phyloP scores from a whole-genome alignment of 192 early-diverging fungal genomes.

The Coemansia furcata region DNA sequence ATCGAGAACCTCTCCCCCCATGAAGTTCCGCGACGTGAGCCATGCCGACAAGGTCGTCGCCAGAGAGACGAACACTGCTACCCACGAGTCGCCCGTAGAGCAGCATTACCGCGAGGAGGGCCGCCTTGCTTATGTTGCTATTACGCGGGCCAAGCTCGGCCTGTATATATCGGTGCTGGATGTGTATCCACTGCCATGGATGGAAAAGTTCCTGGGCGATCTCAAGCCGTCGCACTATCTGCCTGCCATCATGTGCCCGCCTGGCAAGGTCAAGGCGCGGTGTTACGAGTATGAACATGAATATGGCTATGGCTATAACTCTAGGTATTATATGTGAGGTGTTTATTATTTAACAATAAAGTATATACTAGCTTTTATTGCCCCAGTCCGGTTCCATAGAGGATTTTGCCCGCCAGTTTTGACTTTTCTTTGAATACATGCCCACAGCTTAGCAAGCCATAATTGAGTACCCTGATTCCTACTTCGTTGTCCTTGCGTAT shows the following conservation, averaged over 20 bases:
- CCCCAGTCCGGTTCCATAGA: too few species aligned
- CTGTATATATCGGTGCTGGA: slow-evolving; percentile 44
- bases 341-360: too few species aligned
- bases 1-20: slow-evolving; percentile 44
- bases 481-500: too few species aligned
- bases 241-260: slow-evolving; percentile 29
- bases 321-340: not conserved
- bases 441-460: too few species aligned
- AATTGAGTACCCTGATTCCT: too few species aligned
- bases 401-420: too few species aligned
- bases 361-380: too few species aligned
- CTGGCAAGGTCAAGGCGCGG: not conserved
- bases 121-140: slow-evolving; percentile 46
- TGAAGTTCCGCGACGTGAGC: slow-evolving; percentile 26
- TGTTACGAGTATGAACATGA: not conserved
- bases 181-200: slow-evolving; percentile 26
- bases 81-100: too few species aligned
- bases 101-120: slow-evolving; percentile 39
- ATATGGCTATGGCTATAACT: not conserved
- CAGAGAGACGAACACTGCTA: too few species aligned
- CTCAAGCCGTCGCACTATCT: slow-evolving; percentile 26
- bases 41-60: slow-evolving; percentile 6
- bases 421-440: too few species aligned
- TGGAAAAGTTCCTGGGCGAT: slow-evolving; percentile 24
- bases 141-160: slow-evolving; percentile 37